phyloP scores from a whole-genome alignment of 495 filamentous ascomycete species.

The Hypomontagnella monticulosa region DNA sequence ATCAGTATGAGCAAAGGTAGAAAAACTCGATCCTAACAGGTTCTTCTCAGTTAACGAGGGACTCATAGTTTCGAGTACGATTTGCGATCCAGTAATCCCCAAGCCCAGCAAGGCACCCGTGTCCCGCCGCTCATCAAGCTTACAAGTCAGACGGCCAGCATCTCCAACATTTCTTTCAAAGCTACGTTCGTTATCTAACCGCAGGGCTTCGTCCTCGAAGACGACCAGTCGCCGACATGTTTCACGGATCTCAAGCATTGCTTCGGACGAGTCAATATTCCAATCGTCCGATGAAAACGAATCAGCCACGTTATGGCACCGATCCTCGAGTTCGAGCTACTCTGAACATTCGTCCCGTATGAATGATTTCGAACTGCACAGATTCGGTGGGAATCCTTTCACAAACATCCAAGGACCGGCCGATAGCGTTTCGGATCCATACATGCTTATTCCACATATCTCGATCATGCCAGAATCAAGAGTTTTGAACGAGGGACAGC shows the following conservation, averaged over 20 bases:
- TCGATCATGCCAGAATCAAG: constrained; percentile 63
- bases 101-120: constrained; percentile 16
- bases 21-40: background rate
- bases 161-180: constrained; percentile 32
- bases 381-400: constrained; percentile 23
- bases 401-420: constrained; percentile 9
- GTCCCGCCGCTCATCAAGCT: constrained; percentile 33
- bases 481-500: constrained; percentile 46
- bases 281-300: constrained; percentile 7
- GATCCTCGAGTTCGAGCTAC: constrained; percentile 2
- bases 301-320: constrained; percentile 10
- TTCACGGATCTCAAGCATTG: constrained; percentile 22
- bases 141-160: constrained; percentile 7
- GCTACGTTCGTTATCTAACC: constrained; percentile 35
- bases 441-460: constrained; percentile 53
- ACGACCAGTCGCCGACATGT: constrained; percentile 18
- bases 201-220: constrained; percentile 34
- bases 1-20: constrained; percentile 14
- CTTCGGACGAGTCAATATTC: constrained; percentile 36
- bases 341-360: constrained; percentile 1
- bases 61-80: constrained; percentile 10
- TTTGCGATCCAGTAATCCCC: constrained; percentile 13
- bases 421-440: constrained; percentile 40
- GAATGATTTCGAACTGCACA: constrained; percentile 9
- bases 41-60: background rate